These are phyloP conservation scores for Pleurotus giganteus DNA, from an alignment of 768 basidiomycete species.

Conservation along the genomic window DNA sequence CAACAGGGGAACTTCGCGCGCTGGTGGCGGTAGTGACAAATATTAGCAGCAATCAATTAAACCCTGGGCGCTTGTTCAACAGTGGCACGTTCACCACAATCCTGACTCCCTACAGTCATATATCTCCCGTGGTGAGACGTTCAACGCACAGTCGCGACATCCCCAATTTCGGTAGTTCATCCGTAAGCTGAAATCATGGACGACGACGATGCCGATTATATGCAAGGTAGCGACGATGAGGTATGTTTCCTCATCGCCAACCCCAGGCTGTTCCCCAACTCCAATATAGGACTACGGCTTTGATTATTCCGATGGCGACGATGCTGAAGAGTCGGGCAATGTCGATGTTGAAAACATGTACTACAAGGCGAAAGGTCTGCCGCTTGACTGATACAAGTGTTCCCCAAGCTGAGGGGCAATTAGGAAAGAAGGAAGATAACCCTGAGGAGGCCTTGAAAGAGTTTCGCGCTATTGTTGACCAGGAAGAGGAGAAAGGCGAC, in stretches of 20 bases:
- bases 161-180: slow-evolving; percentile 1
- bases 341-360: slow-evolving; percentile 98
- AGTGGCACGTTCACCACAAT: background rate
- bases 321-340: slow-evolving; percentile 74
- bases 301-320: slow-evolving; percentile 92
- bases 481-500: slow-evolving; percentile 91
- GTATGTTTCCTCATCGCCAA: slow-evolving; percentile 33
- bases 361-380: slow-evolving; percentile 92
- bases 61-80: background rate
- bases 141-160: background rate
- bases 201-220: slow-evolving; percentile 92
- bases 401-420: slow-evolving; percentile 9
- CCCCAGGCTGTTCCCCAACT: background rate
- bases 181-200: slow-evolving; percentile 53
- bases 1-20: slow-evolving; percentile 1
- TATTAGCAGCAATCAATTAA: background rate
- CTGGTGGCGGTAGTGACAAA: background rate
- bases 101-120: background rate
- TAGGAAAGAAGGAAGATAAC: slow-evolving; percentile 92
- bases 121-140: background rate
- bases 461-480: slow-evolving; percentile 83
- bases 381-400: slow-evolving; percentile 1
- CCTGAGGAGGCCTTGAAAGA: slow-evolving; percentile 90
- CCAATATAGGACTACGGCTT: slow-evolving; percentile 83
- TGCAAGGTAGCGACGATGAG: slow-evolving; percentile 88